Evolutionary conservation across 192 early-diverging fungal species (phyloP), one percentile per base, ranked within the genome.

Genomic region (Coemansia sp.): DNA sequence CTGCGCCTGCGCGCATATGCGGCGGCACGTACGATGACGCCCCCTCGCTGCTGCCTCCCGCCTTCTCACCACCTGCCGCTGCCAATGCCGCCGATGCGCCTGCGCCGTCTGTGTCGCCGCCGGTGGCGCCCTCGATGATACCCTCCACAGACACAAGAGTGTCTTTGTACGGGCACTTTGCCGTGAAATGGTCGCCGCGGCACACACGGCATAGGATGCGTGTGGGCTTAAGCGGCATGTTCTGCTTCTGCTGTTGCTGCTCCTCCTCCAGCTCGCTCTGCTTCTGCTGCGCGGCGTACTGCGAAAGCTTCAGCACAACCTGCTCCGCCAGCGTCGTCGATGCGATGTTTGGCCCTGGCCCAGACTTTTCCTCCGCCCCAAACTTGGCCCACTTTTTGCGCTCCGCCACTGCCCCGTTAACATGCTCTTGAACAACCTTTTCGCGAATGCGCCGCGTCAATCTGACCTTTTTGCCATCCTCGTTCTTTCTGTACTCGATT

Each of bases 101-200:
- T 1, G 9, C 22, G 45, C 45, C 45, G 13, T 48, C 45, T 8
- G 45, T 23, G 25, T 48, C 45, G 4, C 57, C 60, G 8, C 23
- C 23, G 22, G 11, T 14, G 4, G 22, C 23, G 19, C 45, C 45
- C 22, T 48, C 45, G 14, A 78, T 72, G 45, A 91, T 82, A 36
- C 90, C 91, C 68, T 92, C 89, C 57, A 89, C 68, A 29, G 93
- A 89, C 59, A 84, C 85, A 68, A 94, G 81, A 3, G 92, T 92
- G 73, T 97, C 94, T 86, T 98, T 99, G 90, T 92, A 97, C 52
- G 97, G 97, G 87, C 97, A 99, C 77, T 94, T 94, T 63, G 86
- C 85, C 23, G 97, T 98, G 74, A 90, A 97, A 85, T 99, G 97
- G 55, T 92, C 91, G 64, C 94, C 93, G 65, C 94, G 94, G 84